phyloP scores from a whole-genome alignment of 495 filamentous ascomycete genomes.

The Oleoguttula mirabilis region DNA sequence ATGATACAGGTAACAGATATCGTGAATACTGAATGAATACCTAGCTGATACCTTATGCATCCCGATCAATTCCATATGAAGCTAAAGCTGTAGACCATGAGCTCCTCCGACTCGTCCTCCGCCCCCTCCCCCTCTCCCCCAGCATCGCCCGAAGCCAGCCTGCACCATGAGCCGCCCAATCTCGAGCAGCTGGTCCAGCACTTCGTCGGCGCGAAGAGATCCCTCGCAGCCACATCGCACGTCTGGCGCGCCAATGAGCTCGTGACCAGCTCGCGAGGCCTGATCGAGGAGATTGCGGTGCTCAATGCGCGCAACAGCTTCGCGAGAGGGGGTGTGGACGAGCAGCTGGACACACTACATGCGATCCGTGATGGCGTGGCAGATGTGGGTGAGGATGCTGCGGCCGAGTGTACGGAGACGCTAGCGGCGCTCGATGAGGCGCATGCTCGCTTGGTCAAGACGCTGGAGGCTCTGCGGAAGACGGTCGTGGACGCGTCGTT shows the following conservation, averaged over 20 bases:
- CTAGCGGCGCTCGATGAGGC: constrained; percentile 53
- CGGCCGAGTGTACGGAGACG: constrained; percentile 42
- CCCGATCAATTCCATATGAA: too few relatives aligned
- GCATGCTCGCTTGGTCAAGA: constrained; percentile 56
- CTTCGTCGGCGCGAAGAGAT: constrained; percentile 80
- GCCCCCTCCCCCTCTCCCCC: constrained; percentile 10
- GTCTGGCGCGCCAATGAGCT: constrained; percentile 84
- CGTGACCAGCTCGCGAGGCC: constrained; percentile 58
- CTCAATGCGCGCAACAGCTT: constrained; percentile 68
- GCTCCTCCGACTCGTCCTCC: constrained; percentile 3
- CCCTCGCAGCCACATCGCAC: constrained; percentile 71
- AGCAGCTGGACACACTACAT: constrained; percentile 58
- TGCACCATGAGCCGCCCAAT: constrained; percentile 22
- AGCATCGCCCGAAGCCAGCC: constrained; percentile 20
- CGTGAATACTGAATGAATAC: too few relatives aligned
- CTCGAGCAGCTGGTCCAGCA: constrained; percentile 68
- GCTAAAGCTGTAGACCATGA: too few relatives aligned
- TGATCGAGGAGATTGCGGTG: constrained; percentile 69
- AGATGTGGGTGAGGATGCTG: constrained; percentile 39
- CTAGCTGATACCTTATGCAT: too few relatives aligned
- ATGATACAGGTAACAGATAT: too few relatives aligned
- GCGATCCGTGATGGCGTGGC: constrained; percentile 51
- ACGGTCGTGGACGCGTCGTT: constrained; percentile 66
- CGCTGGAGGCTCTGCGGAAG: constrained; percentile 53
- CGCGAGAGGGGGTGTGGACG: constrained; percentile 56